Conservation (phyloP, 129 eudicot species). For the Ambrosia trifida region DNA sequence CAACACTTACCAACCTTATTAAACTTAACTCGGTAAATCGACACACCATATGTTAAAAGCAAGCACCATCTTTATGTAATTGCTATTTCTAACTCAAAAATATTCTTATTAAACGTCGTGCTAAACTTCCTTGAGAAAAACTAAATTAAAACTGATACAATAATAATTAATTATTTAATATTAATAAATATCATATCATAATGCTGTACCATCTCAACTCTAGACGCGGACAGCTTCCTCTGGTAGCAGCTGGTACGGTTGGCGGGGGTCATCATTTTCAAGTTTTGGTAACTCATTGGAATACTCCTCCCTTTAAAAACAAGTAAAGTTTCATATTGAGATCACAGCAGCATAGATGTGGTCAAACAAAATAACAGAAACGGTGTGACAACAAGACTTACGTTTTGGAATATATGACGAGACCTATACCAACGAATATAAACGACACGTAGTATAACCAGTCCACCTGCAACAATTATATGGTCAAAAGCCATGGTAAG, state of each 20-base stretch:
- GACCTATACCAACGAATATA: slow-evolving; percentile 64
- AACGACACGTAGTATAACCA: slow-evolving; percentile 76
- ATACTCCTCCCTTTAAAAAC: slow-evolving; percentile 38
- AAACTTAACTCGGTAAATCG: too few species aligned
- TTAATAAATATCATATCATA: not conserved
- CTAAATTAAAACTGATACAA: not conserved
- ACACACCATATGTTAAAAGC: too few species aligned
- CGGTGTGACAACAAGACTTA: slow-evolving; percentile 30
- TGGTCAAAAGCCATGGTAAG: slow-evolving; percentile 3
- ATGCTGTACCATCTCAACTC: slow-evolving; percentile 20
- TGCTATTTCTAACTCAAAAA: not conserved
- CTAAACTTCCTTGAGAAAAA: not conserved
- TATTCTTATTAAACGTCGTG: not conserved
- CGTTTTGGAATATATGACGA: slow-evolving; percentile 67
- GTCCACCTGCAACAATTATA: slow-evolving; percentile 61
- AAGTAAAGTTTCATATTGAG: not conserved
- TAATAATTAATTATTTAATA: too few species aligned
- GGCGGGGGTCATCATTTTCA: slow-evolving; percentile 25
- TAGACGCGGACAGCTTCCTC: slow-evolving; percentile 32
- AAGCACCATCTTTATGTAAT: too few species aligned
- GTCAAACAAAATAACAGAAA: not conserved
- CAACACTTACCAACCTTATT: too few species aligned
- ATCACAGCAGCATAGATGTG: not conserved
- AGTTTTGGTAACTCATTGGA: slow-evolving; percentile 11
- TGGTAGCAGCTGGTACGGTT: slow-evolving; percentile 28